phyloP scores from a whole-genome alignment of 2,329 filamentous ascomycete genomes.

The Falciphora oryzae region DNA sequence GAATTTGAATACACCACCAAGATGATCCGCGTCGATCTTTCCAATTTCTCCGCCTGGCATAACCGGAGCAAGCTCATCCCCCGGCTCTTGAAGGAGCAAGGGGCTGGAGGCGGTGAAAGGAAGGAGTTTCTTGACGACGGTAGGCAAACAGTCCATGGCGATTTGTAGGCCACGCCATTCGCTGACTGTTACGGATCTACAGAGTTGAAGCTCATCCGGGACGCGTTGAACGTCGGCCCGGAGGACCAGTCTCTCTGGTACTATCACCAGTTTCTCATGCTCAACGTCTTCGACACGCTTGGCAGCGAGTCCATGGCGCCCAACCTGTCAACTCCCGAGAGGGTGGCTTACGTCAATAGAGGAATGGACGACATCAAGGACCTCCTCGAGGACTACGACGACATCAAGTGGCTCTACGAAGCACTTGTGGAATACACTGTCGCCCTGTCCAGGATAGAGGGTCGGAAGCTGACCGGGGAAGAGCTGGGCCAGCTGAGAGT shows the following conservation, averaged over 20 bases:
- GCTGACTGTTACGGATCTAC: neutral
- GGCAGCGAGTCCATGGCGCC: conserved; percentile 50
- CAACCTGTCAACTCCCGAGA: conserved; percentile 54
- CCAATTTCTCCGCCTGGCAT: conserved; percentile 98
- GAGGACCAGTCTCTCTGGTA: conserved; percentile 97
- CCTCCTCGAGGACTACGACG: conserved; percentile 51
- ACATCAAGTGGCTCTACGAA: conserved; percentile 82
- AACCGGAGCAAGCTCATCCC: conserved; percentile 80
- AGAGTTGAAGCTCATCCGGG: conserved; percentile 71
- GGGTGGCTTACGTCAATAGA: conserved; percentile 56
- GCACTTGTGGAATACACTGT: conserved; percentile 71
- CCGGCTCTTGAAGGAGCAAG: conserved; percentile 64
- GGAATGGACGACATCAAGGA: conserved; percentile 73
- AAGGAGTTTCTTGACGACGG: conserved; percentile 66
- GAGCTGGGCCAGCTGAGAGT: conserved; percentile 39
- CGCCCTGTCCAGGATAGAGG: conserved; percentile 48
- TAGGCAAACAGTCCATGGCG: conserved; percentile 25
- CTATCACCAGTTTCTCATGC: conserved; percentile 85
- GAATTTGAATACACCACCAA: conserved; percentile 89
- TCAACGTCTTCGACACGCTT: conserved; percentile 52
- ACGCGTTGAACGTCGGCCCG: conserved; percentile 79
- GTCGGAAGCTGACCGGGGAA: conserved; percentile 30
- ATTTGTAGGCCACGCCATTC: neutral
- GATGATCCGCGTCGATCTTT: conserved; percentile 80
- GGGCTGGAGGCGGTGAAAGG: conserved; percentile 56